Conservation (phyloP, 208 protist genomes). For the Porcisia hertigi region DNA sequence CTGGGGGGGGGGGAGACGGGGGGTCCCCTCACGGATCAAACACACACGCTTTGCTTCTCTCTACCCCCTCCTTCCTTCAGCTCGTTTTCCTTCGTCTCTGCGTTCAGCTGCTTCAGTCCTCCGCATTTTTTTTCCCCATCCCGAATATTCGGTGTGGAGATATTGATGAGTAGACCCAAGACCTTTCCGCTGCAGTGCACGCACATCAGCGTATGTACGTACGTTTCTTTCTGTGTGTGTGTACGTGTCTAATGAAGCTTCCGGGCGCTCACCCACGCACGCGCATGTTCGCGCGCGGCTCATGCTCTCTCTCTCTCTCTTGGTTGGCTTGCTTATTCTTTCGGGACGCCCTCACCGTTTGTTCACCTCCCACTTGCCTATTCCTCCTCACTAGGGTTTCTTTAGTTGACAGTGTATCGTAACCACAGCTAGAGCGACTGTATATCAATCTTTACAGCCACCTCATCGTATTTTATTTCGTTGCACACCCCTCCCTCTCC, state of each 20-base stretch:
- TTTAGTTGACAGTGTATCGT: not conserved
- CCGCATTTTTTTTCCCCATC: not conserved
- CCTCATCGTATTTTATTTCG: not conserved
- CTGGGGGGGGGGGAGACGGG: not conserved
- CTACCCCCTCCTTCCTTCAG: not conserved
- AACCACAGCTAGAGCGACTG: too few relatives aligned
- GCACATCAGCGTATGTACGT: too few relatives aligned
- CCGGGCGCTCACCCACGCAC: not conserved
- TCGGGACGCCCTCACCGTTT: not conserved
- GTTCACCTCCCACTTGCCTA: too few relatives aligned
- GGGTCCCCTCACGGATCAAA: not conserved
- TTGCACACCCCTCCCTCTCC: not conserved
- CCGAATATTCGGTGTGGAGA: not conserved
- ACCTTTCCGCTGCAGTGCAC: too few relatives aligned
- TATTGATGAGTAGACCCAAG: too few relatives aligned
- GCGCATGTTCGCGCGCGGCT: not conserved
- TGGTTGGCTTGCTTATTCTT: not conserved
- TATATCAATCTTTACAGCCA: not conserved
- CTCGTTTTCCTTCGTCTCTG: not conserved
- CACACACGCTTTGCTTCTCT: too few relatives aligned
- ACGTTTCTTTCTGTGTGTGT: too few relatives aligned
- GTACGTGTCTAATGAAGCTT: not conserved
- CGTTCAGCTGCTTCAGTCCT: not conserved
- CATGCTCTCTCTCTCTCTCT: not conserved
- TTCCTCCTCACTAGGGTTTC: not conserved